Base-by-base conservation (phyloP, 2,329 filamentous ascomycete species). In the Cordyceps militaris region DNA sequence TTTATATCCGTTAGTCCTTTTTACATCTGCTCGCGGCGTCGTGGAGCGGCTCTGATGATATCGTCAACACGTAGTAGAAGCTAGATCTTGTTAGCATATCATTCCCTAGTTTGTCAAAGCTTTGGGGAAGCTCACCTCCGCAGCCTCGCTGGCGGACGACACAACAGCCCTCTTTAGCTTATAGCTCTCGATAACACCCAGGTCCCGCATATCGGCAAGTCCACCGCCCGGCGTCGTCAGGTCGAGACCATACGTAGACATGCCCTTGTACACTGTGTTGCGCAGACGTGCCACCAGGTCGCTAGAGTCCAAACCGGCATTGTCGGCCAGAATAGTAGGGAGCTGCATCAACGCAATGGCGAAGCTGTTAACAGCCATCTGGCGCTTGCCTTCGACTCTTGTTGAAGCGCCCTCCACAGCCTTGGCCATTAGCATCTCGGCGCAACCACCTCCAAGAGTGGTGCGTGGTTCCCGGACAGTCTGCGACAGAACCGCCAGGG, bases 361-460 rank as follows among this genome's bases (percentile, higher is more conserved):
- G 70, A 97, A 99, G 4, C 90, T 84, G 62, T 92, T 87, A 21
- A 97, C 93, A 2, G 94, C 94, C 67, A 97, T 81, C 66, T 96
- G 92, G 74, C 94, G 93, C 85, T 99, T 99, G 71, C 94, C 94
- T 65, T 94, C 91, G 8, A 96, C 89, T 67, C 96, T 93, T 61
- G 95, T 92, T 23, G 92, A 92, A 5, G 91, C 91, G 61, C 88
- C 89, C 70, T 97, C 93, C 23, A 99, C 94, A 8, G 94, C 94
- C 80, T 97, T 96, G 63, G 93, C 90, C 94, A 99, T 99, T 65
- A 96, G 78, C 93, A 97, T 97, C 82, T 99, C 94, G 4, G 93
- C 92, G 69, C 91, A 97, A 28, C 94, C 94, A 69, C 94, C 94
- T 55, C 94, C 94, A 3, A 99, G 85, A 0, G 94, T 97, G 43